Base-by-base conservation (phyloP, 169 alveolate species). In the Theileria annulata region DNA sequence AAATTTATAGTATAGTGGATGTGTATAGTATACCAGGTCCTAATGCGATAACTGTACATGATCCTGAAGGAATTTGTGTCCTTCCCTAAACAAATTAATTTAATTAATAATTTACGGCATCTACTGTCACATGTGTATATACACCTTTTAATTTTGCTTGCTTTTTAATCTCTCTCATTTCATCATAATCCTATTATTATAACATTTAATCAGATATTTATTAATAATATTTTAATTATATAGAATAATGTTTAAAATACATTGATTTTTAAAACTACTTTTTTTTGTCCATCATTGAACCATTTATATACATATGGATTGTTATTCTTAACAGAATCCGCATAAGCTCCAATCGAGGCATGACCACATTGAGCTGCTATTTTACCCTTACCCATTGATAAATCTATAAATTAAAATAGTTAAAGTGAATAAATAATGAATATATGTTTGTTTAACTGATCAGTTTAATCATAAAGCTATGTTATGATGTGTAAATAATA, bases 291-390 rank as follows among this genome's bases (percentile, higher is more conserved):
- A 17, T 62, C 37, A 6, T 48, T 67, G 73, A 84, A 28, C 90
- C 90, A 84, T 35, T 49, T 60, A 30, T 58, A 48, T 37, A 69
- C 79, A 35, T 86, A 79, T 70, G 77, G 88, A 69, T 64, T 73
- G 30, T 76, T 76, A 84, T 54, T 63, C 27, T 30, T 30, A 19
- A 77, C 31, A 6, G 85, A 60, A 23, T 49, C 54, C 47, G 85
- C 68, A 77, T 88, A 90, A 19, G 93, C 94, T 17, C 97, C 97
- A 19, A 95, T 71, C 66, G 94, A 85, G 21, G 98, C 98, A 86
- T 96, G 98, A 15, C 97, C 96, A 49, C 98, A 95, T 85, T 96
- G 96, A 33, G 98, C 97, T 13, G 97, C 95, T 17, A 95, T 94
- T 85, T 96, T 96, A 6, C 98, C 98, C 76, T 93, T 91, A 42